Evolutionary conservation across 139 green algal species (phyloP).

Genomic region (Chlamydomonas schloesseri): DNA sequence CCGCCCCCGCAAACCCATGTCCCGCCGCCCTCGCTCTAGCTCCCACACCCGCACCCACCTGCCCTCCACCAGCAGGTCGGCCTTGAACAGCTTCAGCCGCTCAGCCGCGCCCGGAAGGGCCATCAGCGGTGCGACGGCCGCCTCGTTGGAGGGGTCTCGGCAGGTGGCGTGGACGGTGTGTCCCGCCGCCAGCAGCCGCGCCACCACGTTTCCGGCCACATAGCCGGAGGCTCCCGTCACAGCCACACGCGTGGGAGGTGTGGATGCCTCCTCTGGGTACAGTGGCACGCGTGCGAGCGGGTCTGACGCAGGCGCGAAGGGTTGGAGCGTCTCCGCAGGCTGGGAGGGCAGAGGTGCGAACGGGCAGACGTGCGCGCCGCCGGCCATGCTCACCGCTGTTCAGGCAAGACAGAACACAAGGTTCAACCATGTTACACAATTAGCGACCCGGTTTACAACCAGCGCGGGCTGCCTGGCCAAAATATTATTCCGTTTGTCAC

Average conservation of each 20-base stretch:
- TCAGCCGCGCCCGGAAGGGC: slow-evolving; percentile 49
- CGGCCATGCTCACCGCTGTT: background rate
- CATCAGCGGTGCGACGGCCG: slow-evolving; percentile 20
- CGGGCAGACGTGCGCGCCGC: too few species aligned
- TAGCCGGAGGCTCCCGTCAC: slow-evolving; percentile 61
- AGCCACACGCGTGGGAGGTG: background rate
- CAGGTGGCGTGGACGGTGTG: slow-evolving; percentile 54
- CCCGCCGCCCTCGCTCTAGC: too few species aligned
- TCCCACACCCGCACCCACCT: too few species aligned
- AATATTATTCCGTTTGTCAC: too few species aligned
- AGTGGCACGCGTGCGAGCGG: slow-evolving; percentile 11
- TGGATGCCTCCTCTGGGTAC: background rate
- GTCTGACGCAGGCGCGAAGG: background rate
- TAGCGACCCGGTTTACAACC: too few species aligned
- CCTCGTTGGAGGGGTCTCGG: slow-evolving; percentile 36
- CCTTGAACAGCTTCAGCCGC: slow-evolving; percentile 59
- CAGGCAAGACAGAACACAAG: too few species aligned
- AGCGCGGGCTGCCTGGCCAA: too few species aligned
- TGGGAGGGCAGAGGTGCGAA: background rate
- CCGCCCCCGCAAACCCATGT: too few species aligned
- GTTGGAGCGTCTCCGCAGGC: background rate
- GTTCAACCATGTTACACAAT: too few species aligned
- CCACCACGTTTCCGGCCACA: slow-evolving; percentile 60
- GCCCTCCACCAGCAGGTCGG: slow-evolving; percentile 46
- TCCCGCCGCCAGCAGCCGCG: slow-evolving; percentile 62